Evolutionary conservation across 257 asterid species (phyloP).

Genomic region (Solanum etuberosum): DNA sequence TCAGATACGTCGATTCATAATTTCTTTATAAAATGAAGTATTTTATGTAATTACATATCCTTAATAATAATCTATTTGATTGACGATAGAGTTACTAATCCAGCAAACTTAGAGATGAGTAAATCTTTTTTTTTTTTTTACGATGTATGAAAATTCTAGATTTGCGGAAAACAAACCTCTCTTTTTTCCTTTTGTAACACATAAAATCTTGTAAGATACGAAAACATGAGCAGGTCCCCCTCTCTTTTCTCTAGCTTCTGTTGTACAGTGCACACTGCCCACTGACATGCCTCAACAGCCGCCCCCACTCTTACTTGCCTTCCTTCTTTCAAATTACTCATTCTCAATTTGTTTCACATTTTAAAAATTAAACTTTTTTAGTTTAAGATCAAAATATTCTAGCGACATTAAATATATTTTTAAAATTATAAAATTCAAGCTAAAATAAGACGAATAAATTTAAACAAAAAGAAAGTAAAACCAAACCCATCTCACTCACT

Average conservation of each 20-base stretch:
- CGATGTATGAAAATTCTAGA: too few relatives aligned
- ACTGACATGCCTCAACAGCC: background rate
- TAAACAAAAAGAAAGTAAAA: background rate
- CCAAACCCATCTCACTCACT: background rate
- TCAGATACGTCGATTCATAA: background rate
- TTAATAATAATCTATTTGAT: too few relatives aligned
- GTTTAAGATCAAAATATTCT: too few relatives aligned
- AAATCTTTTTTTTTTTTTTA: too few relatives aligned
- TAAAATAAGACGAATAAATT: background rate
- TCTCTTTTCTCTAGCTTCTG: background rate
- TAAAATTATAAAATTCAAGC: too few relatives aligned
- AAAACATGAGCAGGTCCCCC: background rate
- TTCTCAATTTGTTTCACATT: background rate
- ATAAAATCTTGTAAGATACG: background rate
- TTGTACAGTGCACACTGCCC: background rate
- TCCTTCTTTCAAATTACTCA: background rate
- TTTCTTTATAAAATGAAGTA: too few relatives aligned
- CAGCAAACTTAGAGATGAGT: background rate
- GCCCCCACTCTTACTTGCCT: background rate
- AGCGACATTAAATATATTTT: too few relatives aligned
- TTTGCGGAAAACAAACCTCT: accelerated
- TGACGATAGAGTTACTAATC: too few relatives aligned
- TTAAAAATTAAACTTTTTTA: too few relatives aligned
- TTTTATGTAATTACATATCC: too few relatives aligned
- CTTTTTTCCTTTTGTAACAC: background rate